A percentile compares a stretch with the other conserved stretches of the same genome.
Evolutionary conservation across 768 basidiomycete species (phyloP).

Genomic region (Calocybe gangraenosa): DNA sequence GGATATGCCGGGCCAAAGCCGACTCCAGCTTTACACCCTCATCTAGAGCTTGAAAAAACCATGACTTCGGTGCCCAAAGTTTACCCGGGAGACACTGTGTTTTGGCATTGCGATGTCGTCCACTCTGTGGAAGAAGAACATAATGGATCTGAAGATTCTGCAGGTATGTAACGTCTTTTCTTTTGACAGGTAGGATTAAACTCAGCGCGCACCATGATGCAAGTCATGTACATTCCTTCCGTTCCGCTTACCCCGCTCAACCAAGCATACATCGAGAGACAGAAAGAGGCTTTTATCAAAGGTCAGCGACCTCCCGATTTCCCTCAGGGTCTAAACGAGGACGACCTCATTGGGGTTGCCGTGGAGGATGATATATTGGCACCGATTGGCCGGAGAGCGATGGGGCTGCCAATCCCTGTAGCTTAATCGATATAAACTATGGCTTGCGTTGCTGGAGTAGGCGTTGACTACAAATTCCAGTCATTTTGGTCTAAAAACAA

Average conservation of each 20-base stretch:
- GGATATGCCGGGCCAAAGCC: constrained; percentile 43
- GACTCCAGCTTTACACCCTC: constrained; percentile 58
- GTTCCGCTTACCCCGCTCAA: constrained; percentile 64
- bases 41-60: constrained; percentile 55
- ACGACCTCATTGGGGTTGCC: constrained; percentile 31
- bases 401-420: constrained; percentile 32
- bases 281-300: constrained; percentile 56
- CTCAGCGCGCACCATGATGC: neutral
- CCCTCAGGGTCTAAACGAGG: constrained; percentile 39
- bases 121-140: constrained; percentile 51
- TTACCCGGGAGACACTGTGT: constrained; percentile 72
- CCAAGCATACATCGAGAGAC: constrained; percentile 54
- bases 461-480: too few relatives aligned
- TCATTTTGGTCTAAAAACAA: too few relatives aligned
- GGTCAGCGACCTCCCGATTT: constrained; percentile 73
- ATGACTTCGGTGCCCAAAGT: constrained; percentile 74
- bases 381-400: constrained; percentile 33
- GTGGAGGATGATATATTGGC: constrained; percentile 30
- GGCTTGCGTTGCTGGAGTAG: too few relatives aligned
- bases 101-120: constrained; percentile 66
- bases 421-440: constrained; percentile 14
- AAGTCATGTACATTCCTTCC: constrained; percentile 78
- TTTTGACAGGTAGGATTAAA: neutral
- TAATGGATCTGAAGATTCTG: constrained; percentile 50
- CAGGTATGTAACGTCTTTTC: constrained; percentile 31